These are phyloP conservation scores for Catharanthus roseus DNA, from an alignment of 257 asterid genomes.

Conservation along the genomic window DNA sequence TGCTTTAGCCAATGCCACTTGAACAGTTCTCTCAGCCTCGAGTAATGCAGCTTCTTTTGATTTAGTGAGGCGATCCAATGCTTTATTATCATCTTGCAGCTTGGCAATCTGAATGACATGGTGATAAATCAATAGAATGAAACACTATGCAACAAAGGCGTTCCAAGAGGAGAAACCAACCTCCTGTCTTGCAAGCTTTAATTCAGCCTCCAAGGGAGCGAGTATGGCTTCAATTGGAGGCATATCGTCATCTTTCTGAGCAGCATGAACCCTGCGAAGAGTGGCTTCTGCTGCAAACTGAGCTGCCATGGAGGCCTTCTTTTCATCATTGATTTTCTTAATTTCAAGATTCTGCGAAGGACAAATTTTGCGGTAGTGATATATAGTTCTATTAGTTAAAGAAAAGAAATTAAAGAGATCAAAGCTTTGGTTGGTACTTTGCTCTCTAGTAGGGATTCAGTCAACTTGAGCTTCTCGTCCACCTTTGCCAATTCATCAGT, in stretches of 20 bases:
- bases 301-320: slow-evolving; percentile 96
- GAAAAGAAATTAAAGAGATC: slow-evolving; percentile 5
- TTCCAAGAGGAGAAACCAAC: slow-evolving; percentile 31
- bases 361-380: slow-evolving; percentile 9
- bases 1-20: slow-evolving; percentile 88
- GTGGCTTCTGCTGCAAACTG: slow-evolving; percentile 99
- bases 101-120: slow-evolving; percentile 62
- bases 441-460: slow-evolving; percentile 85
- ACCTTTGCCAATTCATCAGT: slow-evolving; percentile 76
- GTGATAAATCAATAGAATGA: slow-evolving; percentile 10
- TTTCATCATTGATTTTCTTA: slow-evolving; percentile 91
- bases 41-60: slow-evolving; percentile 97
- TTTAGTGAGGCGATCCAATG: slow-evolving; percentile 90
- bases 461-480: slow-evolving; percentile 83
- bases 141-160: slow-evolving; percentile 14
- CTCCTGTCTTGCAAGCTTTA: slow-evolving; percentile 95
- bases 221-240: slow-evolving; percentile 98
- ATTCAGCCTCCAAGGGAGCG: slow-evolving; percentile 97
- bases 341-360: slow-evolving; percentile 83
- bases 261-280: slow-evolving; percentile 94
- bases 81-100: slow-evolving; percentile 96
- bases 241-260: slow-evolving; percentile 97
- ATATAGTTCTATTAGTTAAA: neutral
- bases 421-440: slow-evolving; percentile 46
- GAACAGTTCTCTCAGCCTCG: slow-evolving; percentile 95